Conservation (phyloP, 139 green algal species). For the Asterochloris erici region DNA sequence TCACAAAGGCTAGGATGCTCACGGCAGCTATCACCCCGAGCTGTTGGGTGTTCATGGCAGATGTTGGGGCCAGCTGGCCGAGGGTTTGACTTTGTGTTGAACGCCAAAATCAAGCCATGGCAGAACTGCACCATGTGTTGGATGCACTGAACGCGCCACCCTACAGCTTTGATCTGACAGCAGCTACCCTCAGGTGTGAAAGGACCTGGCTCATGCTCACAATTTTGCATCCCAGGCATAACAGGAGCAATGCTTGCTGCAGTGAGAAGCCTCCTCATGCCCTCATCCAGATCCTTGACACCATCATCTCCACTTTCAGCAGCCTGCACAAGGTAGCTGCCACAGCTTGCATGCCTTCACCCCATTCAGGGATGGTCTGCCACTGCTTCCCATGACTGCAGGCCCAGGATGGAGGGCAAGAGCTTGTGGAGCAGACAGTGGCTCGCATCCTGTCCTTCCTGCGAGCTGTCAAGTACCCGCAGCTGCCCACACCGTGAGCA, state of each 20-base stretch:
- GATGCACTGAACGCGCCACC: constrained; percentile 1
- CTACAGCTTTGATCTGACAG: constrained; percentile 10
- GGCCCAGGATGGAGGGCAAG: background rate
- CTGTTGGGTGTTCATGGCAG: too few relatives aligned
- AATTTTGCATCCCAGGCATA: background rate
- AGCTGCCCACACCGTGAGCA: background rate
- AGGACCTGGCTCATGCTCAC: background rate
- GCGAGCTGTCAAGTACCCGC: constrained; percentile 5
- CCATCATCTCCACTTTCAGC: constrained; percentile 9
- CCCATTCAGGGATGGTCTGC: too few relatives aligned
- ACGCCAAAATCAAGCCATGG: too few relatives aligned
- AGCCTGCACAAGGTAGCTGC: background rate
- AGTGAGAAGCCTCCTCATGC: constrained; percentile 14
- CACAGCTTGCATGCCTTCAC: background rate
- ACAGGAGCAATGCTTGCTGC: background rate
- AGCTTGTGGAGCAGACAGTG: constrained; percentile 16
- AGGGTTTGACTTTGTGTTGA: too few relatives aligned
- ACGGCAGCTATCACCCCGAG: too few relatives aligned
- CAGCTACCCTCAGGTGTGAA: constrained; percentile 2
- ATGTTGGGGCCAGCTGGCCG: too few relatives aligned
- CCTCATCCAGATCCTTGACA: background rate
- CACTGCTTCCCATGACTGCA: background rate
- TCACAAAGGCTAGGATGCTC: too few relatives aligned
- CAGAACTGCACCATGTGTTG: background rate
- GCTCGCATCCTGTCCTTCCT: constrained; percentile 5